A percentile compares a stretch with the other conserved stretches of the same genome.
Evolutionary conservation across 441 rosid species (phyloP).

Genomic region (Breynia disticha): DNA sequence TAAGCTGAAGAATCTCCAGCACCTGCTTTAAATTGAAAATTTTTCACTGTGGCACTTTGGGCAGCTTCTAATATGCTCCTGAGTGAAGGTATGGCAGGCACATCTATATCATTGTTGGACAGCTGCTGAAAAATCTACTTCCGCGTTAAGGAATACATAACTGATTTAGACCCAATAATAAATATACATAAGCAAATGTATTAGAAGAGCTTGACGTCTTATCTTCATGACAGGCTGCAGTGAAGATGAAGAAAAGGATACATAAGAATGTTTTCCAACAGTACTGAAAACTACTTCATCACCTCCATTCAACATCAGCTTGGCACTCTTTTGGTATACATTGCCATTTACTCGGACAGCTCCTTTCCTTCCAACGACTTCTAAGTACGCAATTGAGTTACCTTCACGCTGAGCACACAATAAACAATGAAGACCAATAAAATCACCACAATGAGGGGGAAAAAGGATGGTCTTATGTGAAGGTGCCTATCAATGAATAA

Average conservation of each 20-base stretch:
- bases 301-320: conserved; percentile 59
- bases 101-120: conserved; percentile 46
- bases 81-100: conserved; percentile 51
- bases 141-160: conserved; percentile 36
- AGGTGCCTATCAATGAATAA: not conserved
- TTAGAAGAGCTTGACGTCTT: not conserved
- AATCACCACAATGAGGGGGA: too few species aligned
- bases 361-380: conserved; percentile 78
- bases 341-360: conserved; percentile 81
- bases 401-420: conserved; percentile 41
- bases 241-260: conserved; percentile 53
- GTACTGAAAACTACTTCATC: conserved; percentile 81
- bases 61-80: conserved; percentile 66
- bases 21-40: conserved; percentile 66
- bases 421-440: not conserved
- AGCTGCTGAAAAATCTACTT: conserved; percentile 81
- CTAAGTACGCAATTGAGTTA: conserved; percentile 53
- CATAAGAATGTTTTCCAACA: conserved; percentile 79
- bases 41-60: conserved; percentile 54
- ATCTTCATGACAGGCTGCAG: not conserved
- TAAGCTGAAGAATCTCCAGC: conserved; percentile 80
- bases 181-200: conserved; percentile 11
- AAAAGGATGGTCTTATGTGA: not conserved
- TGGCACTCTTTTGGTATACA: conserved; percentile 36
- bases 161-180: conserved; percentile 5